phyloP scores from a whole-genome alignment of 176 grass and related monocot genomes.

The Elaeis guineensis region DNA sequence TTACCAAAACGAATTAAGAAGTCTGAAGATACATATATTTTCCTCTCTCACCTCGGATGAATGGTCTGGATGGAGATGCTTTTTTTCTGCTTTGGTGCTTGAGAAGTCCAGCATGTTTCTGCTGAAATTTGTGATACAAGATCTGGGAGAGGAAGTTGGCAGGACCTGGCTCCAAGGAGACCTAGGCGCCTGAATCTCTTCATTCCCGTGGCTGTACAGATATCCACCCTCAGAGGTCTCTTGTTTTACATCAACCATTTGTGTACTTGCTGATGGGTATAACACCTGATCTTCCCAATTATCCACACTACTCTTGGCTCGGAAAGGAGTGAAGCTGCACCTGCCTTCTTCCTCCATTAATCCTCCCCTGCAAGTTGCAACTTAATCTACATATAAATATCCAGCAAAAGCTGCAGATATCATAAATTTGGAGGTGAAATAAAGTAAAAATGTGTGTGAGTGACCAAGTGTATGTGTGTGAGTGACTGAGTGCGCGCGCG shows the following conservation, averaged over 20 bases:
- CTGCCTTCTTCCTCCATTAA: slow-evolving; percentile 44
- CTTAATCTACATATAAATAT: too few species aligned
- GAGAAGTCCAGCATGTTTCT: slow-evolving; percentile 74
- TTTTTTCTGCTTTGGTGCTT: slow-evolving; percentile 49
- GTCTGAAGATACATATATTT: background rate
- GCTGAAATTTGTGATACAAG: slow-evolving; percentile 46
- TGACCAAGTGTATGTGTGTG: too few species aligned
- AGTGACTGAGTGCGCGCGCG: too few species aligned
- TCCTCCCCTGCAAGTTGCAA: slow-evolving; percentile 25
- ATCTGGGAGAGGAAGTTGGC: slow-evolving; percentile 55
- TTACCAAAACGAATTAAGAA: too few species aligned
- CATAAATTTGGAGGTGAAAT: too few species aligned
- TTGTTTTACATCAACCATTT: slow-evolving; percentile 37
- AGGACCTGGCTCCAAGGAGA: slow-evolving; percentile 41
- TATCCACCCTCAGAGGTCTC: slow-evolving; percentile 28
- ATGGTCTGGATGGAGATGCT: slow-evolving; percentile 11
- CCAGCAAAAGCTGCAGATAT: too few species aligned
- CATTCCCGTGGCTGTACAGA: slow-evolving; percentile 15
- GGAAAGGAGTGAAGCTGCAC: slow-evolving; percentile 15
- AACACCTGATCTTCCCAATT: slow-evolving; percentile 23
- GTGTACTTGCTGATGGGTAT: slow-evolving; percentile 20
- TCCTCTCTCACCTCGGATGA: slow-evolving; percentile 31
- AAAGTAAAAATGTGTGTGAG: too few species aligned
- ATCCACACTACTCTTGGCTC: slow-evolving; percentile 18
- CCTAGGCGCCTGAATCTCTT: slow-evolving; percentile 29